Base-by-base conservation (phyloP, 2,329 filamentous ascomycete species). In the Bipolaris sorokiniana region DNA sequence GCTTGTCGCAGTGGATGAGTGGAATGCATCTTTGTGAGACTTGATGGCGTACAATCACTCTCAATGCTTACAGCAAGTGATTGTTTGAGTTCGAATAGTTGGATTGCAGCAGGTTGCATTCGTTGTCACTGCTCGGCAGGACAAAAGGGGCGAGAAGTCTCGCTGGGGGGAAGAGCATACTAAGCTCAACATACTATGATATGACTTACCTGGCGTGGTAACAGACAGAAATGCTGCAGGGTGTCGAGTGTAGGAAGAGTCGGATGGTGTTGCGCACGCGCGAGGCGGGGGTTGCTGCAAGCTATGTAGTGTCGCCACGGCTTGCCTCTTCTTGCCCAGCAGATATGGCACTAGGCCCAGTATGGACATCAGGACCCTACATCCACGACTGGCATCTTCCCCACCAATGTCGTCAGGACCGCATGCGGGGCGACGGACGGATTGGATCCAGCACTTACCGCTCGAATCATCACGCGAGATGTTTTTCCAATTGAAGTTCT, bases 301-400 rank as follows among this genome's bases (percentile, higher is more conserved):
- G 47, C 57, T 68, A 65, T 63, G 66, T 66, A 68, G 63, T 58
- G 47, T 36, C 44, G 51, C 42, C 20, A 48, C 48, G 48, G 44
- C 53, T 59, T 51, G 52, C 51, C 53, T 54, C 42, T 22, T 62
- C 50, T 31, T 28, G 51, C 11, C 18, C 40, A 20, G 34, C 45
- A 47, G n/a, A 52, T 18, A 53, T 55, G 48, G 10, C n/a, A 51
- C 67, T 70, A 69, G 44, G 37, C 67, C 58, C 54, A 48, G 64
- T 63, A 58, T 51, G 62, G 67, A 61, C 54, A 68, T 62, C 65
- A 67, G 66, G 63, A 70, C 66, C 67, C 65, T 66, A 66, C 62
- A 28, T 58, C 67, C 57, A 55, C 47, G 61, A 63, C 58, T 56
- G 65, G 65, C 58, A 66, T 56, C 56, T 55, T 59, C 64, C 63